Base-by-base conservation (phyloP, 73 alveolate genomes). In the Halteria grandinella region DNA sequence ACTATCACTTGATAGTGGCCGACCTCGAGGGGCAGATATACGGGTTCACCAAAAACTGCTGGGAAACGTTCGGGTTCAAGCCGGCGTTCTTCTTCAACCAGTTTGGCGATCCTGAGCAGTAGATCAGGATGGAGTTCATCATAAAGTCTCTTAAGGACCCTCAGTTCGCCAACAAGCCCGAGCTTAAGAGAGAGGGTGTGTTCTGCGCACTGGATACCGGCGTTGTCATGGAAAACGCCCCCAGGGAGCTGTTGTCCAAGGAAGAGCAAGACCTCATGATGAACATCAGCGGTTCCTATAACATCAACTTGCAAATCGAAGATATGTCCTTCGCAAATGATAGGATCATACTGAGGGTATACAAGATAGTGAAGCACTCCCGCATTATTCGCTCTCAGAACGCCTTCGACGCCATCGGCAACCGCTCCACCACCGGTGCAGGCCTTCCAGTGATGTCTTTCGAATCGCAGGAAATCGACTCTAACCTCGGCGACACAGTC, bases 61-160 rank as follows among this genome's bases (percentile, higher is more conserved):
- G 84, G 84, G 73, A 70, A 20, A 50, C 74, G 1, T 70, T 50
- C 36, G 84, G 84, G 15, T 43, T 70, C 34, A 70, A 32, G 6
- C 57, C 57, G 8, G 24, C 25, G 17, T 51, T 50, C n/a, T 43
- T 70, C 23, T 29, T 51, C 43, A 50, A 32, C 21, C 49, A 59
- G 52, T 29, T 43, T 50, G 84, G 69, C 6, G 84, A 70, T 28
- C 74, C 74, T 5, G 52, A 49, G 8, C 34, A 70, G 44, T 14
- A 49, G 17, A 43, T 43, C 24, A 70, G 25, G 54, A 28, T 70
- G 27, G 71, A 70, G 10, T 33, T 31, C 14, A 43, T 70, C 25
- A 51, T 70, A n/a, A 70, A 49, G 20, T n/a, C 4, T 15, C 34
- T 70, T 12, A 70, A 31, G 27, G 36, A 70, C 20, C 37, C 45